phyloP scores from a whole-genome alignment of 78 protist species.

The Corallochytrium limacisporum region DNA sequence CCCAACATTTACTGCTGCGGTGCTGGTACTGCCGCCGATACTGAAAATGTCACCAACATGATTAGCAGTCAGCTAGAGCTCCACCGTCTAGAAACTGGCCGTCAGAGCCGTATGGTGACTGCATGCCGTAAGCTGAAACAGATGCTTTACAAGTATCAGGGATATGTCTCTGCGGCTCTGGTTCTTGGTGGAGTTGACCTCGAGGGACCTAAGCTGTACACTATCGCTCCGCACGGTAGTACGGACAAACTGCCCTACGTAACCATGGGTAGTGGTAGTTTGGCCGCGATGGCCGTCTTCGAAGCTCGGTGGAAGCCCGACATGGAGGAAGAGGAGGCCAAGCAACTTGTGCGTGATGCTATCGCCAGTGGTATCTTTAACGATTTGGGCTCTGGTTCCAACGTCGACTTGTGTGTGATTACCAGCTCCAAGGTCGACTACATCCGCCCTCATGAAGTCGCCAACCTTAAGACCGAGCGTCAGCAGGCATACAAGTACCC shows the following conservation, averaged over 20 bases:
- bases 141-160: slow-evolving; percentile 71
- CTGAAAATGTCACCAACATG: slow-evolving; percentile 56
- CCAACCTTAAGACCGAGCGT: slow-evolving; percentile 2
- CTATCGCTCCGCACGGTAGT: slow-evolving; percentile 88
- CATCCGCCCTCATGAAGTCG: slow-evolving; percentile 1
- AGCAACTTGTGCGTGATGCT: slow-evolving; percentile 65
- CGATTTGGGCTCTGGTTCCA: slow-evolving; percentile 93
- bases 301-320: slow-evolving; percentile 70
- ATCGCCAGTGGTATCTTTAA: slow-evolving; percentile 93
- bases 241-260: slow-evolving; percentile 85
- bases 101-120: slow-evolving; percentile 70
- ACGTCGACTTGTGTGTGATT: slow-evolving; percentile 86
- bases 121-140: slow-evolving; percentile 82
- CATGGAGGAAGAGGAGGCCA: slow-evolving; percentile 79
- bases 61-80: slow-evolving; percentile 46
- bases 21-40: slow-evolving; percentile 99
- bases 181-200: slow-evolving; percentile 94
- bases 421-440: slow-evolving; percentile 9
- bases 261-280: slow-evolving; percentile 94
- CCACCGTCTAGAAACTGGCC: slow-evolving; percentile 61
- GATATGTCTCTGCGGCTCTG: slow-evolving; percentile 90
- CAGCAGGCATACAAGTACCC: not conserved
- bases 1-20: slow-evolving; percentile 96
- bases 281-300: slow-evolving; percentile 93
- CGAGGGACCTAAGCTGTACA: slow-evolving; percentile 75